Percentiles rank a stretch among this genome's conserved stretches.
These are phyloP conservation scores for Pontederia paniculata DNA, from an alignment of 176 grass and related monocot species.

Conservation along the genomic window DNA sequence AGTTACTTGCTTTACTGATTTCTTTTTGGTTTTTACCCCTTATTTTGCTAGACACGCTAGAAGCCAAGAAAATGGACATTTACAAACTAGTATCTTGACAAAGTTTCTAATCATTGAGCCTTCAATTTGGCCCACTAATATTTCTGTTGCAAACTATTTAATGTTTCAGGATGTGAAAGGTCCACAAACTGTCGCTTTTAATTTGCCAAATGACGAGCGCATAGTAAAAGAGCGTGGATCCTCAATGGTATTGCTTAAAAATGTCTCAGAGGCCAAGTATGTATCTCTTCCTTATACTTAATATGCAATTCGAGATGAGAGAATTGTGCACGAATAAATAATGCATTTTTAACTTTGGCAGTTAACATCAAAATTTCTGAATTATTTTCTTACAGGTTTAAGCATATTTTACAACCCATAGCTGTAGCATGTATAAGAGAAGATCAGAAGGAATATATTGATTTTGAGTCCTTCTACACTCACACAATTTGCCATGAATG, in stretches of 20 bases:
- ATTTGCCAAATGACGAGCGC: constrained; percentile 95
- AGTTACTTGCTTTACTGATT: not conserved
- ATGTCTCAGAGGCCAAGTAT: constrained; percentile 96
- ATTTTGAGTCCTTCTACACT: constrained; percentile 90
- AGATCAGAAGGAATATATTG: constrained; percentile 68
- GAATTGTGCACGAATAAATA: not conserved
- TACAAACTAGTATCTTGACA: too few species aligned
- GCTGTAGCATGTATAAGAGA: constrained; percentile 69
- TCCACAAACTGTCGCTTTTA: constrained; percentile 93
- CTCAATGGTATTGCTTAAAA: constrained; percentile 97
- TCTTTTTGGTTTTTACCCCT: constrained; percentile 9
- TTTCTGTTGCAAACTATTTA: constrained; percentile 9
- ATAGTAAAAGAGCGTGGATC: constrained; percentile 91
- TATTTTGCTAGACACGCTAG: not conserved
- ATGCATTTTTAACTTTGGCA: not conserved
- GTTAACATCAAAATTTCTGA: not conserved
- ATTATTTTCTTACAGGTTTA: constrained; percentile 40
- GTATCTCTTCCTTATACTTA: constrained; percentile 11
- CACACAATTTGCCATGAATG: constrained; percentile 95
- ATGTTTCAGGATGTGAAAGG: constrained; percentile 87
- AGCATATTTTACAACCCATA: constrained; percentile 79
- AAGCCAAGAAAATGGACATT: too few species aligned
- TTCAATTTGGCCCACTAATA: too few species aligned
- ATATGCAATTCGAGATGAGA: not conserved
- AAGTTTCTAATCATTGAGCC: too few species aligned